phyloP scores from a whole-genome alignment of 768 basidiomycete genomes.

The Lactarius sanguifluus region DNA sequence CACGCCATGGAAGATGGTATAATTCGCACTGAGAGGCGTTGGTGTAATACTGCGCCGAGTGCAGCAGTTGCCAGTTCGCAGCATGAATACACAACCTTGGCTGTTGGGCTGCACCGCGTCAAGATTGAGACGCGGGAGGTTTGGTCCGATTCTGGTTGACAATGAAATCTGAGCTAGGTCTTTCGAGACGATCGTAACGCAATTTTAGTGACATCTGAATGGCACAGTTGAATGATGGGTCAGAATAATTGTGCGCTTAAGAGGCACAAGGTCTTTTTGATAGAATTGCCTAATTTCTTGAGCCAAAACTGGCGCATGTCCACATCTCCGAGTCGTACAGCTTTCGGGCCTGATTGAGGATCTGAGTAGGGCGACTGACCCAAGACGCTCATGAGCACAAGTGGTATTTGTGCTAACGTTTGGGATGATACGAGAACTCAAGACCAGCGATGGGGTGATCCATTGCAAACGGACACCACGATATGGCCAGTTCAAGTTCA shows the following conservation, averaged over 20 bases:
- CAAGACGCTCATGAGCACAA: not conserved
- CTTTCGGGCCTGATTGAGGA: not conserved
- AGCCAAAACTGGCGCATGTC: not conserved
- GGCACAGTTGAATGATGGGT: no score
- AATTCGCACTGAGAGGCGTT: no score
- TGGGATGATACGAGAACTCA: not conserved
- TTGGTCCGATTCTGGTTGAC: not conserved
- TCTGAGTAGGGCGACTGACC: not conserved
- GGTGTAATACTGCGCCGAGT: no score
- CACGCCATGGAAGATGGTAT: no score
- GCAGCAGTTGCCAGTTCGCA: no score
- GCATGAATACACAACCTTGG: no score
- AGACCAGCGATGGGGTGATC: not conserved
- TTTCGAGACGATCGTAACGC: not conserved
- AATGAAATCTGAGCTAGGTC: not conserved
- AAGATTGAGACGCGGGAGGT: no score
- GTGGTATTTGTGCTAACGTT: not conserved
- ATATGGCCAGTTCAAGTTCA: not conserved
- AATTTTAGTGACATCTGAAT: no score
- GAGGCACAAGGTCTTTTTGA: not conserved
- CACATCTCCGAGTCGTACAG: not conserved
- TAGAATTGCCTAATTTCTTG: not conserved
- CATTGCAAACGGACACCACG: not conserved
- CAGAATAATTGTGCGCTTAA: no score
- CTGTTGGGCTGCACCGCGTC: no score